Evolutionary conservation across 164 flowering plant species (phyloP).

Genomic region (Vitis rupestris): DNA sequence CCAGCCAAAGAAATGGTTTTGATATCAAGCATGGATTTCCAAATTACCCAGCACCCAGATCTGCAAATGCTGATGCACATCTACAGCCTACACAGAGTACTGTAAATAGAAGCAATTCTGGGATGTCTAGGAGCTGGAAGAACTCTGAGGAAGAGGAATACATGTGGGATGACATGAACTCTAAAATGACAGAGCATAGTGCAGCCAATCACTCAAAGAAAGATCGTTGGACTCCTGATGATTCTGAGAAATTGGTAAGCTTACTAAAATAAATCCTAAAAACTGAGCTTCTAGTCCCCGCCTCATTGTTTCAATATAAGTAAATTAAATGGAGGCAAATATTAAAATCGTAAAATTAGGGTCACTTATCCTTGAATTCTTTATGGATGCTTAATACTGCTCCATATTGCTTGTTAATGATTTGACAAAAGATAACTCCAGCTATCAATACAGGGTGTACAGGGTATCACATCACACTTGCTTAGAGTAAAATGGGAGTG

Average conservation of each 20-base stretch:
- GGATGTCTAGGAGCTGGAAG: constrained; percentile 64
- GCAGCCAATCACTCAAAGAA: constrained; percentile 36
- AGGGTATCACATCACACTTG: not conserved
- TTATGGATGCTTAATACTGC: no score
- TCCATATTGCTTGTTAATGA: no score
- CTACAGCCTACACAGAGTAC: constrained; percentile 21
- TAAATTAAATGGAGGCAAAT: no score
- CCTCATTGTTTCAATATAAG: not conserved
- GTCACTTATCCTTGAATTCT: not conserved
- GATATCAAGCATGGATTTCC: constrained; percentile 36
- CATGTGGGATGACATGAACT: constrained; percentile 75
- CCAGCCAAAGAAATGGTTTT: constrained; percentile 53
- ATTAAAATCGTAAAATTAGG: not conserved
- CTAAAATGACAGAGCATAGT: constrained; percentile 45
- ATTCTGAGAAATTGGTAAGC: constrained; percentile 50
- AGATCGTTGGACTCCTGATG: constrained; percentile 48
- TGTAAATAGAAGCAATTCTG: constrained; percentile 33
- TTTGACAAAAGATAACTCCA: no score
- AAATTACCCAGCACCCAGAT: constrained; percentile 30
- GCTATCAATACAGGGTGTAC: no score
- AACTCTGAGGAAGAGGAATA: constrained; percentile 94
- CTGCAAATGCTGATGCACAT: constrained; percentile 31
- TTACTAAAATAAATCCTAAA: not conserved
- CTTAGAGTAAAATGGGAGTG: not conserved
- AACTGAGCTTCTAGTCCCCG: not conserved